A percentile compares a stretch with the other conserved stretches of the same genome.
Evolutionary conservation across 78 protist species (phyloP).

Genomic region (Thecamonas trahens): DNA sequence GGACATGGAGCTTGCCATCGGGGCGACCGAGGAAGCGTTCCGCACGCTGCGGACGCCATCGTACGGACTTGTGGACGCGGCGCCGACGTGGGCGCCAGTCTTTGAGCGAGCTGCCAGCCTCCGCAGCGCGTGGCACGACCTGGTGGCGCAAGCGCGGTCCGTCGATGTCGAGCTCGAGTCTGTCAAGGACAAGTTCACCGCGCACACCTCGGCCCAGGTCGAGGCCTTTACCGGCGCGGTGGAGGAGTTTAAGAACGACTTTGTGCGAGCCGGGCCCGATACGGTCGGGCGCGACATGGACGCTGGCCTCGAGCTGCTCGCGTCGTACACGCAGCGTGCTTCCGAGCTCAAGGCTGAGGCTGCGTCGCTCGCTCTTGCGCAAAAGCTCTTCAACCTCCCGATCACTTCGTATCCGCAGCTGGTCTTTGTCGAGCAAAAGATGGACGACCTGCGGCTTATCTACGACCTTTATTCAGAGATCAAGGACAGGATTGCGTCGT

Average conservation of each 20-base stretch:
- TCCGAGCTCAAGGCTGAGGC: constrained; percentile 19
- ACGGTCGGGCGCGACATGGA: constrained; percentile 37
- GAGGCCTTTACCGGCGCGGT: background rate
- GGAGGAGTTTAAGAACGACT: background rate
- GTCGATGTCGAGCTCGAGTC: constrained; percentile 23
- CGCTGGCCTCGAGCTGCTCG: constrained; percentile 40
- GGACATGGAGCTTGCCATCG: constrained; percentile 34
- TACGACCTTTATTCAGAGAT: constrained; percentile 39
- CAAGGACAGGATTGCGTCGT: constrained; percentile 8
- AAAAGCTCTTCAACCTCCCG: constrained; percentile 62
- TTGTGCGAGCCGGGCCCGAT: constrained; percentile 16
- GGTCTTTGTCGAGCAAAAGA: constrained; percentile 14
- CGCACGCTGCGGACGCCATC: too few species aligned
- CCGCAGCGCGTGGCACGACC: constrained; percentile 10
- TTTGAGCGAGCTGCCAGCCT: background rate
- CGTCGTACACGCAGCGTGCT: background rate
- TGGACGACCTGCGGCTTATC: constrained; percentile 8
- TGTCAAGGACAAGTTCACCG: constrained; percentile 44
- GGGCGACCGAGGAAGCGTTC: constrained; percentile 11
- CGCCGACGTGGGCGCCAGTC: too few species aligned
- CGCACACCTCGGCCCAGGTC: constrained; percentile 38
- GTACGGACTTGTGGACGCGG: too few species aligned
- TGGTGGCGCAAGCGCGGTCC: constrained; percentile 2
- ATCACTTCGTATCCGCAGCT: constrained; percentile 42
- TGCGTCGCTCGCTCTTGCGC: constrained; percentile 43